Base-by-base conservation (phyloP, 2,329 filamentous ascomycete species). In the Chrysoporthe cubensis region DNA sequence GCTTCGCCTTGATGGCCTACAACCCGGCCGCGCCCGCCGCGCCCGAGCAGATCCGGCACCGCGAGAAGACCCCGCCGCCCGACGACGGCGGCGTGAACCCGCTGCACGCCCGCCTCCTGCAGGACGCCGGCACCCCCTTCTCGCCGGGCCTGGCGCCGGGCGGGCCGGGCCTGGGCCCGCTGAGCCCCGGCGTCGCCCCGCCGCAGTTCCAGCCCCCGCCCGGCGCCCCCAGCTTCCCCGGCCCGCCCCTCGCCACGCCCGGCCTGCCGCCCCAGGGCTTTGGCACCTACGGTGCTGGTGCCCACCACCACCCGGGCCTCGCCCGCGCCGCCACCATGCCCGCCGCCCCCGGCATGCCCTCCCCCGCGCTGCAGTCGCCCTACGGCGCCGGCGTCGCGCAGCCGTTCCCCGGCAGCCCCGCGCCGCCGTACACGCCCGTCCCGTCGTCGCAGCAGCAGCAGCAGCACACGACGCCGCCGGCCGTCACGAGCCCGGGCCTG, bases 61-160 rank as follows among this genome's bases (percentile, higher is more conserved):
- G 92, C 60, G 92, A 94, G 77, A 94, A 94, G 83, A 95, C 92
- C 0, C 92, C 91, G 1, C 91, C 92, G 4, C 90, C 90, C 3
- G 86, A 89, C 44, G 91, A 94, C 73, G 87, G 83, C 50, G 86
- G 83, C 14, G 80, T 83, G 2, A 86, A 88, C 72, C 88, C 87
- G 3, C 78, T 90, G 32, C 83, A 84, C 4, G 85, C 86, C 62
- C 87, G 86, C 14, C 82, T 90, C 2, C 83, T 81, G 34, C 82
- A 86, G 61, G 88, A 90, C 71, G 85, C 69, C 78, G 81, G 72
- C 75, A 85, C 77, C 32, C 83, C 84, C 11, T 88, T 87, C 73
- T 84, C 83, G 0, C 83, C 83, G 0, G 84, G 84, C 0, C 82
- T 85, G 64, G 59, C 68, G 4, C 59, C 58, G 11, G 66, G 68